Evolutionary conservation across 2,329 filamentous ascomycete species (phyloP), one percentile per base, ranked within the genome.

Genomic region (Gyromitra esculenta): DNA sequence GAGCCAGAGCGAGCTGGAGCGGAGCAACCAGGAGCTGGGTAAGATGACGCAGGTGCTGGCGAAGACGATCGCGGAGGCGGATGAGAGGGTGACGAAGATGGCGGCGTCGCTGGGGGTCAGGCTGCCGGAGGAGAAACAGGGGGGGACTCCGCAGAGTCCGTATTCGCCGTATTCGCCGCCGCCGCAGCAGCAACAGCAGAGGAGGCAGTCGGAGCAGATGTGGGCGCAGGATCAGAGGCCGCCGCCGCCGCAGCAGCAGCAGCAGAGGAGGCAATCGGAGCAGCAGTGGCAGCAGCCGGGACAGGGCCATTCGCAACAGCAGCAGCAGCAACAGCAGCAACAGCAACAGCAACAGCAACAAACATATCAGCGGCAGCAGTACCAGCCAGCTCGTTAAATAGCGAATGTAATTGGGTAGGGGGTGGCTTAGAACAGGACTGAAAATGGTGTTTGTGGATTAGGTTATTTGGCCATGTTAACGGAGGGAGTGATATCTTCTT

Each of bases 341-440:
- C 54, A 62, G 39, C 63, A 41, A 1, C n/a, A n/a, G n/a, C 9
- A 35, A 3, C 63, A 54, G 31, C 62, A 67, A 18, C n/a, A 9
- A 5, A 18, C 71, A 1, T 74, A 74, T 45, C 13, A 45, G 5
- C 41, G 64, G 41, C 63, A 67, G 41, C 71, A 68, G 54, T 74
- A 74, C n/a, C 63, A 62, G 13, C 71, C 63, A 15, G 56, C 57
- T 37, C 25, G 66, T 3, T 60, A 70, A 43, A 31, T 39, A n/a
- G 4, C 3, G 21, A n/a, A 39, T 57, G 13, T 1, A 5, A n/a
- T 15, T 3, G 5, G 25, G 41, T 1, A 9, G 25, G 13, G 5
- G 18, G 2, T n/a, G 13, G 48, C 5, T 31, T 13, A 3, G 43
- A 25, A 21, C 2, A n/a, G 18, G 35, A 8, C 9, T 56, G 15